Evolutionary conservation across 306 rosid species (phyloP), one percentile per base, ranked within the genome.

Genomic region (Arachis hypogaea): DNA sequence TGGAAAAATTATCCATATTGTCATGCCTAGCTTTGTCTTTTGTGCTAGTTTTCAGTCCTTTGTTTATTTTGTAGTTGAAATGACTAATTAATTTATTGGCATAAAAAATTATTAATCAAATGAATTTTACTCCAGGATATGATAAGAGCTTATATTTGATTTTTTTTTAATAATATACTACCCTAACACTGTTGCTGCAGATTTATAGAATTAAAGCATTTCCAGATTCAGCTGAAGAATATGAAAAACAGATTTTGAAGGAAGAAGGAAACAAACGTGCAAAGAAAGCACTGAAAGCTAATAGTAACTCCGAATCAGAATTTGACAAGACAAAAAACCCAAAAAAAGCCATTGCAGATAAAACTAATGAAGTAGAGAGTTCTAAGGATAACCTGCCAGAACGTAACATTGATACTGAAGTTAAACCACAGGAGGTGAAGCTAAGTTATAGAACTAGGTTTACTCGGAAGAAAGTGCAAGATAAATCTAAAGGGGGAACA

Each of bases 171-270:
- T 52, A n/a, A 5, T 5, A 9, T 2, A 2, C 14, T 14, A 52
- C 30, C 5, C 55, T 63, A 28, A 10, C 62, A 42, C 63, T 18
- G 18, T 64, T 45, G n/a, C 50, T 62, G 74, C 92, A 90, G 93
- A 54, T 90, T 64, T 82, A 83, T 80, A 85, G 82, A 58, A 59
- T 78, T 40, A 88, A 65, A 73, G 96, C 86, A 60, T 79, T 77
- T 67, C 78, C 82, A 63, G 29, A 66, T 58, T 63, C 69, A 57
- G 55, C 40, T 74, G 80, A 77, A 78, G 80, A 72, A 9, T 65
- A 68, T 30, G 66, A 41, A 71, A 66, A 45, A 45, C 65, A 68
- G 14, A 22, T n/a, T 22, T 69, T 7, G 18, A 55, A 44, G 55
- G 75, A 77, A 71, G 86, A 71, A 61, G 82, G 52, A 6, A 61